Evolutionary conservation across 495 filamentous ascomycete species (phyloP).

Genomic region (Penicillium malachiteum): DNA sequence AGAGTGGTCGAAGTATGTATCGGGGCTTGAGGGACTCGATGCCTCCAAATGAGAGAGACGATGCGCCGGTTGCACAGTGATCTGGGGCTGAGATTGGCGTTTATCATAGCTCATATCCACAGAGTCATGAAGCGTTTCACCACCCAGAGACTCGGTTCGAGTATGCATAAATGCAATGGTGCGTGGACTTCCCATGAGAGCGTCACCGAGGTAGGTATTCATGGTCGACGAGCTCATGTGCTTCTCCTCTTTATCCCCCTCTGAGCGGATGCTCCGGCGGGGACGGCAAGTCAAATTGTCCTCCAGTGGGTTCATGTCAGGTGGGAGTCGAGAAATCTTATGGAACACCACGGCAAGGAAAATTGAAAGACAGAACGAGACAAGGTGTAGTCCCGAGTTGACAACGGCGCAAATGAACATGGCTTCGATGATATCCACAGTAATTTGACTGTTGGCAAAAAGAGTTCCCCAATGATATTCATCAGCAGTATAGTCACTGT

Average conservation of each 20-base stretch:
- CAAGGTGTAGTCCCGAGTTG: conserved; percentile 63
- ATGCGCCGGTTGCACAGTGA: conserved; percentile 19
- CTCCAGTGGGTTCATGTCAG: conserved; percentile 91
- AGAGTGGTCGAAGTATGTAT: conserved; percentile 27
- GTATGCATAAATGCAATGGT: conserved; percentile 77
- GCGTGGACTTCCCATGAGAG: conserved; percentile 55
- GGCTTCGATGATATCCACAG: conserved; percentile 54
- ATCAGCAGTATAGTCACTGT: conserved; percentile 40
- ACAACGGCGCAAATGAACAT: conserved; percentile 63
- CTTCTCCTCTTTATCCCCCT: conserved; percentile 63
- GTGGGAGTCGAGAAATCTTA: conserved; percentile 74
- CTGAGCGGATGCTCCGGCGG: conserved; percentile 65
- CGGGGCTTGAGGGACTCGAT: conserved; percentile 38
- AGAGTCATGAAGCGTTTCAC: conserved; percentile 30
- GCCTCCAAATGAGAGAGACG: conserved; percentile 35
- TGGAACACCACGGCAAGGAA: conserved; percentile 75
- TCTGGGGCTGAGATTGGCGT: conserved; percentile 23
- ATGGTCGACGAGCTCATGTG: conserved; percentile 52
- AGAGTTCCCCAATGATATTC: conserved; percentile 62
- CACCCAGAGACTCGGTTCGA: conserved; percentile 55
- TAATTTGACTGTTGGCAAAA: conserved; percentile 47
- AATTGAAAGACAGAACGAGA: conserved; percentile 66
- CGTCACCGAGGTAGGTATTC: conserved; percentile 59
- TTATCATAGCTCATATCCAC: conserved; percentile 19
- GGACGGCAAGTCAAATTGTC: conserved; percentile 78